Evolutionary conservation across 164 flowering plant genomes (phyloP).

Genomic region (Vitis rotundifolia): DNA sequence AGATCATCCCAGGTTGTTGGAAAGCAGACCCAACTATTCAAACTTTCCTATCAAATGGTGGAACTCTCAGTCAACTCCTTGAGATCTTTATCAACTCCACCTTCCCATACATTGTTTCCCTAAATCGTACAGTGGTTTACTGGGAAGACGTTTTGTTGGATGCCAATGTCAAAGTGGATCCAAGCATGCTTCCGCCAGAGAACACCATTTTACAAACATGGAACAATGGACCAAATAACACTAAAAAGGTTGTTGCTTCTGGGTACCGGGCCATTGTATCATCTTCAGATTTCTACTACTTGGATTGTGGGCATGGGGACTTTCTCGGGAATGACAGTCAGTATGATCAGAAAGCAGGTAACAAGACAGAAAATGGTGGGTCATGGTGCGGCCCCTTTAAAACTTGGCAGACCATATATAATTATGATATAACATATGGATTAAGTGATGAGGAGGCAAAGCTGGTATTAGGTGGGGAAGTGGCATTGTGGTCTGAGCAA

Average conservation of each 20-base stretch:
- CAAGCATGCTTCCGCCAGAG: constrained; percentile 49
- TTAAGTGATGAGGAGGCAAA: constrained; percentile 55
- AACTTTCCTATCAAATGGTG: constrained; percentile 45
- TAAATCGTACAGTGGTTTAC: constrained; percentile 63
- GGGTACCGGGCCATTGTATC: constrained; percentile 87
- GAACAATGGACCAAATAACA: constrained; percentile 82
- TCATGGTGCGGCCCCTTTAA: constrained; percentile 98
- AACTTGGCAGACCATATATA: constrained; percentile 86
- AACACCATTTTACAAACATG: constrained; percentile 76
- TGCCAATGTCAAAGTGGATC: constrained; percentile 36
- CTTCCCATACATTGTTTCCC: constrained; percentile 60
- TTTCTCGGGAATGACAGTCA: constrained; percentile 73
- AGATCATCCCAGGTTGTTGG: constrained; percentile 85
- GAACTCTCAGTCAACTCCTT: constrained; percentile 70
- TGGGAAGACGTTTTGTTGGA: constrained; percentile 90
- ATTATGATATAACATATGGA: constrained; percentile 79
- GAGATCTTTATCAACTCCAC: constrained; percentile 70
- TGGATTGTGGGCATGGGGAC: constrained; percentile 92
- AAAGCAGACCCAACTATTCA: constrained; percentile 62
- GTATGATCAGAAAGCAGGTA: constrained; percentile 38
- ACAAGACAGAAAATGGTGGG: constrained; percentile 51
- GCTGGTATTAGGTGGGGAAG: constrained; percentile 90
- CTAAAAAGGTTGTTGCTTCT: constrained; percentile 57
- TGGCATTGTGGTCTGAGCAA: constrained; percentile 95
- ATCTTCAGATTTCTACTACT: constrained; percentile 75